These are phyloP conservation scores for Saraca asoca DNA, from an alignment of 331 rosid genomes.

Conservation along the genomic window DNA sequence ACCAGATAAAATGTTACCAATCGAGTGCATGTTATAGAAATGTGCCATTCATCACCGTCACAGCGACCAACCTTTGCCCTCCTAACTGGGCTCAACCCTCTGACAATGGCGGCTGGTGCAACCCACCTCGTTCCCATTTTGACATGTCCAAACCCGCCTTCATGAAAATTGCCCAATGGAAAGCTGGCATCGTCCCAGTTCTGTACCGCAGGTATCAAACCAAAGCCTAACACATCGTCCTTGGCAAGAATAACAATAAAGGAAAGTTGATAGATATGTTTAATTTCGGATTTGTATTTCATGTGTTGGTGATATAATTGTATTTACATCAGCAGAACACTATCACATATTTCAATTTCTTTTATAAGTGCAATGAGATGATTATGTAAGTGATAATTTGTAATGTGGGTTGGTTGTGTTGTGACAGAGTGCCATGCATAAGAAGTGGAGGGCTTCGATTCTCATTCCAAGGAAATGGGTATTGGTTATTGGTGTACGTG, in stretches of 20 bases:
- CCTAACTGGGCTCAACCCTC: constrained; percentile 79
- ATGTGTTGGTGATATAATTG: no score
- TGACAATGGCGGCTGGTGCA: constrained; percentile 88
- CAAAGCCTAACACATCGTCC: background rate
- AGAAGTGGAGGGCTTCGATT: constrained; percentile 69
- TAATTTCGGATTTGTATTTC: no score
- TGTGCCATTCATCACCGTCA: constrained; percentile 55
- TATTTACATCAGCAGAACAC: no score
- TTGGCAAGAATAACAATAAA: no score
- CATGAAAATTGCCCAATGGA: constrained; percentile 81
- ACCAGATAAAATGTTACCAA: constrained; percentile 67
- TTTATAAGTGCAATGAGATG: no score
- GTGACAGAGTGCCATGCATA: constrained; percentile 62
- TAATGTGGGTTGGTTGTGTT: background rate
- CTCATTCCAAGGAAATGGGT: constrained; percentile 80
- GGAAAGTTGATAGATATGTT: no score
- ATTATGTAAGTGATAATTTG: background rate
- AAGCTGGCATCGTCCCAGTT: constrained; percentile 76
- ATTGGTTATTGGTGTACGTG: constrained; percentile 85
- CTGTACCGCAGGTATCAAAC: constrained; percentile 64
- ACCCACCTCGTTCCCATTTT: constrained; percentile 81
- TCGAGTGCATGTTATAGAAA: constrained; percentile 50
- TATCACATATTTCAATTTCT: background rate
- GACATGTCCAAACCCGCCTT: constrained; percentile 93
- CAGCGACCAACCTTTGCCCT: constrained; percentile 88